phyloP scores from a whole-genome alignment of 2,329 filamentous ascomycete species.

The Immersiporthe knoxdaviesiana region DNA sequence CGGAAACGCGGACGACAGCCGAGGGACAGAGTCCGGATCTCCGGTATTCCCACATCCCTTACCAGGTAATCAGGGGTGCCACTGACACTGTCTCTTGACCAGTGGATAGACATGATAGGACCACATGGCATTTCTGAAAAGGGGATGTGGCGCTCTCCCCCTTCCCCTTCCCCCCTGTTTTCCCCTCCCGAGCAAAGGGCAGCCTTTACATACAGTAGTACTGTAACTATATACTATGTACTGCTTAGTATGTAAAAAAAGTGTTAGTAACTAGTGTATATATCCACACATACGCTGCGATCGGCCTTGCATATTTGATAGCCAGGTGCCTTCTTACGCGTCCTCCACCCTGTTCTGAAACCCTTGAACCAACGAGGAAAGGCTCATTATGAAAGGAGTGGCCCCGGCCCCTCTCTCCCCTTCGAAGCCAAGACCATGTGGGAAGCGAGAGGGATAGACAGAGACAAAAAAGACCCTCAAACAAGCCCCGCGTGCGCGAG shows the following conservation, averaged over 20 bases:
- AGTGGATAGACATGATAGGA: neutral
- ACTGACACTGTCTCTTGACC: neutral
- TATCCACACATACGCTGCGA: neutral
- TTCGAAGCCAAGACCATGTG: neutral
- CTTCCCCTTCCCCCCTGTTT: no score
- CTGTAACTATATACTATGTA: no score
- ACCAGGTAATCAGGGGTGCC: neutral
- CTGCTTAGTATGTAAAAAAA: no score
- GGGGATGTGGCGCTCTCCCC: neutral
- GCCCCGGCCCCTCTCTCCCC: neutral
- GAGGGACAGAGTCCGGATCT: neutral
- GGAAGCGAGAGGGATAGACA: neutral
- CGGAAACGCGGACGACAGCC: neutral
- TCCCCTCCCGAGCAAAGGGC: no score
- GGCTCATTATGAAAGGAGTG: slow-evolving; percentile 1
- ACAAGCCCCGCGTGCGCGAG: neutral
- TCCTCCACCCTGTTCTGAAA: neutral
- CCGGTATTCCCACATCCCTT: neutral
- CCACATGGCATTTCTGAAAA: slow-evolving; percentile 1
- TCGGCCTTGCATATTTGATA: neutral
- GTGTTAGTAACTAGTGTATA: no score
- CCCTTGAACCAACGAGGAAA: slow-evolving; percentile 4
- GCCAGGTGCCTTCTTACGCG: neutral
- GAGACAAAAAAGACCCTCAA: neutral
- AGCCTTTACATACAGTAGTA: no score